Evolutionary conservation across 2,329 filamentous ascomycete genomes (phyloP).

Genomic region (Sclerotinia glacialis): DNA sequence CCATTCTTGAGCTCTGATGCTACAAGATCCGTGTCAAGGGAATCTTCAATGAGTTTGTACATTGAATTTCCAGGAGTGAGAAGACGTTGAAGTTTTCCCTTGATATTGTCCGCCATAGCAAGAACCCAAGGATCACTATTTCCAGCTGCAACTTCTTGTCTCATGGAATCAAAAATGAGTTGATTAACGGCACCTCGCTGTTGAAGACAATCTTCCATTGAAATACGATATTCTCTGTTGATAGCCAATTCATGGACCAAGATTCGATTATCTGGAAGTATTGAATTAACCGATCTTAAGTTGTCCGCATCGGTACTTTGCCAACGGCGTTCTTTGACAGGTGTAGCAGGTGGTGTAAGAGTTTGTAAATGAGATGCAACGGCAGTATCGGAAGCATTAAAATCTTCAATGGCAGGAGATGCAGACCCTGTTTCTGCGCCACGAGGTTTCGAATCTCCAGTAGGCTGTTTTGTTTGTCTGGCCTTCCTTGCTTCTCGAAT

Average conservation of each 20-base stretch:
- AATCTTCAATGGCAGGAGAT: slow-evolving; percentile 42
- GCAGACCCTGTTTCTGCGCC: slow-evolving; percentile 45
- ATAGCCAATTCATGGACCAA: slow-evolving; percentile 78
- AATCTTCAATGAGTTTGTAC: slow-evolving; percentile 71
- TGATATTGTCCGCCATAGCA: slow-evolving; percentile 67
- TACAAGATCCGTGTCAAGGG: slow-evolving; percentile 70
- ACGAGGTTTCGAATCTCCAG: slow-evolving; percentile 68
- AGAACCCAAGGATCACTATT: slow-evolving; percentile 66
- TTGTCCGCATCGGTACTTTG: slow-evolving; percentile 33
- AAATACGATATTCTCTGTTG: slow-evolving; percentile 73
- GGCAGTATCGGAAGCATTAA: slow-evolving; percentile 44
- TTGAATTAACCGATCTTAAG: slow-evolving; percentile 42
- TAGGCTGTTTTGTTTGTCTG: slow-evolving; percentile 61
- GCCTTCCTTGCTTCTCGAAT: slow-evolving; percentile 68
- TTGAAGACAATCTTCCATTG: slow-evolving; percentile 55
- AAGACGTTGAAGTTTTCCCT: slow-evolving; percentile 68
- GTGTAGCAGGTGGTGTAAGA: slow-evolving; percentile 54
- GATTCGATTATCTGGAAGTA: slow-evolving; percentile 68
- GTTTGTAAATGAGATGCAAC: slow-evolving; percentile 47
- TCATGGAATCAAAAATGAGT: slow-evolving; percentile 58
- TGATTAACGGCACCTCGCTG: slow-evolving; percentile 60
- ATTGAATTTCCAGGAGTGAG: slow-evolving; percentile 69
- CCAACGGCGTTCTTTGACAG: slow-evolving; percentile 34
- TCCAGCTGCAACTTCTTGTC: slow-evolving; percentile 58
- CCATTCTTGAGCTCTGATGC: slow-evolving; percentile 66